Base-by-base conservation (phyloP, 345 rosid genomes). In the Citrus hindsii region DNA sequence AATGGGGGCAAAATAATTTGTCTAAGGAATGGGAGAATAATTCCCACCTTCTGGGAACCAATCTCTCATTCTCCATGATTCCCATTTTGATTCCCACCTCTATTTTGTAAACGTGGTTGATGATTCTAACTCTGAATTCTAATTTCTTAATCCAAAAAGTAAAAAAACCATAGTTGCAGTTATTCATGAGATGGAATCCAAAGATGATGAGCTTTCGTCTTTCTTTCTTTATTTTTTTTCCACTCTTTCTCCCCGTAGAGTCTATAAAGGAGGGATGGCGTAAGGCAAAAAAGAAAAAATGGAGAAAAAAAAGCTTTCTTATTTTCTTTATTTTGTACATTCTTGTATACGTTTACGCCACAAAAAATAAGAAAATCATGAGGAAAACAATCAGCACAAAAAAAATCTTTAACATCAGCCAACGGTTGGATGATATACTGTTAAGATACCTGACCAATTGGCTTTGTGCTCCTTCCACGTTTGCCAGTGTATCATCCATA, bases 401-500 rank as follows among this genome's bases (percentile, higher is more conserved):
- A 85, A 92, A 92, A 78, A 92, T 89, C 87, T 90, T 92, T 76
- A 92, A 87, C 94, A 92, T 90, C 73, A 92, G 78, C 97, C 97
- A 92, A 69, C 94, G 83, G 80, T 90, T 92, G 74, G 97, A 92
- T 28, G 94, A 92, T 79, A 92, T 90, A 78, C 91, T 87, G 82
- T 89, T 90, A 32, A 92, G 89, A 81, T 92, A 90, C 85, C 92
- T 85, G 61, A 87, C 91, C 79, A 76, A 37, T 67, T 76, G 79
- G 40, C 88, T 85, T 68, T 92, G 97, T 67, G 97, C 97, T 1
- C 97, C 93, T 79, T 92, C 97, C 73, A 92, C 93, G 64, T 90
- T 90, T 22, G 89, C 76, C 71, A 92, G 66, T 65, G 94, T 83
- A 28, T 92, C 94, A 8, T 90, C 97, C 93, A 89, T 90, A 81